Base-by-base conservation (phyloP, 2,329 filamentous ascomycete genomes). In the Alternaria infectoria region DNA sequence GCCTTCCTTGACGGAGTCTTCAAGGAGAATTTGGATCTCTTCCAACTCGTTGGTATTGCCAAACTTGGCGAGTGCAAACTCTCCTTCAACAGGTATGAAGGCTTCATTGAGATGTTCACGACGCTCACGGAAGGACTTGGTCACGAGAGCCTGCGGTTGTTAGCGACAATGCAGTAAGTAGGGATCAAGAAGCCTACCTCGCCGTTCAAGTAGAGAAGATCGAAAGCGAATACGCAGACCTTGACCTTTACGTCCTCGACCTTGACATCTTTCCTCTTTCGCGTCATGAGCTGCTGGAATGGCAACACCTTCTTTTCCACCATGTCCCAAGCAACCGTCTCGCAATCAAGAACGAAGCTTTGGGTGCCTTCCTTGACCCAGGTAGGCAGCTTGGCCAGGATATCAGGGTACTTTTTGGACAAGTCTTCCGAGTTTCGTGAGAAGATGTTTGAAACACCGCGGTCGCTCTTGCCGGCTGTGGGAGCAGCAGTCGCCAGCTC, bases 281-380 rank as follows among this genome's bases (percentile, higher is more conserved):
- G 88, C 13, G 96, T 98, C 96, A 98, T 98, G 47, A 99, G 87
- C 77, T 97, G 93, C 80, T 99, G 96, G 84, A 99, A 99, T 0
- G 96, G 96, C 43, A 99, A 81, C 13, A 99, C 93, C 80, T 97
- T 97, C 86, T 97, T 97, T 83, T 96, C 93, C 2, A 87, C 86
- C n/a, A 93, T 87, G 79, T 99, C 96, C 95, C 96, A 98, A 1
- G 92, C 96, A 12, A 98, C 96, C 1, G 95, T 97, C 83, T 99
- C 96, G 77, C 96, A 99, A 78, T 99, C 96, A n/a, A 99, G 84
- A 13, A 99, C 96, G 75, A 99, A 99, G 77, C 93, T 97, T 81
- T 92, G 93, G 11, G 96, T 97, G 28, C 90, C 93, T 3, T 89
- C 83, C 77, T 96, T 96, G 71, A 99, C 90, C 96, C 96, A 99